A percentile compares a stretch with the other conserved stretches of the same genome.
phyloP scores from a whole-genome alignment of 768 basidiomycete species.

The Agrocybe pediades region DNA sequence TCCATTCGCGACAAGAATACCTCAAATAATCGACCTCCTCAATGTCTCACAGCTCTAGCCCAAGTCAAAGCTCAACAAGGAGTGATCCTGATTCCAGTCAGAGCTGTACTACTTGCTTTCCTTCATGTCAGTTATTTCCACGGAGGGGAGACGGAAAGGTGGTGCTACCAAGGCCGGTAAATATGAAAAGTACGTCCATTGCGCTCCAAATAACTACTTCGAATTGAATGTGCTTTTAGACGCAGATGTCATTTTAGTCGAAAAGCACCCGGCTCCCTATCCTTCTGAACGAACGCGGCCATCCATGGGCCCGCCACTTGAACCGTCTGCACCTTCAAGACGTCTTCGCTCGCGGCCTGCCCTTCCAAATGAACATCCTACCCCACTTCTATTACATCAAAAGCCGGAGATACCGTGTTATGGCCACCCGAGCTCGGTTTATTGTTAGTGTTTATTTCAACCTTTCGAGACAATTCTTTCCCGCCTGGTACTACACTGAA shows the following conservation, averaged over 20 bases:
- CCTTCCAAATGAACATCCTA: neutral
- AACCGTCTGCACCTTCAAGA: neutral
- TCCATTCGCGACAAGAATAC: too few species aligned
- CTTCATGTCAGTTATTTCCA: conserved; percentile 23
- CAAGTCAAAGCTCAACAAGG: neutral
- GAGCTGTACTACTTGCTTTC: conserved; percentile 6
- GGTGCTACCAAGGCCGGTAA: conserved; percentile 18
- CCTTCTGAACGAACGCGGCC: neutral
- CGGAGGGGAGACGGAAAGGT: conserved; percentile 21
- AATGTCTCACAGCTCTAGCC: too few species aligned
- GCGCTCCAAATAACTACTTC: neutral
- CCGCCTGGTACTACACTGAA: too few species aligned
- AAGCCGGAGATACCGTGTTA: neutral
- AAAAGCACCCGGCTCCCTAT: too few species aligned
- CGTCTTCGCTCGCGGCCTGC: neutral
- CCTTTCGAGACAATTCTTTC: too few species aligned
- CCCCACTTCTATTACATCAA: neutral
- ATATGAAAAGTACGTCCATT: conserved; percentile 16
- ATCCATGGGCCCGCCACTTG: neutral
- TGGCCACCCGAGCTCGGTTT: neutral
- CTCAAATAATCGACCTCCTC: too few species aligned
- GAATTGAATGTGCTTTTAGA: too few species aligned
- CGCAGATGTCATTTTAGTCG: too few species aligned
- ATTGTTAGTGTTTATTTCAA: neutral
- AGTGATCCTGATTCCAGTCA: neutral